Percentiles rank a stretch among this genome's conserved stretches.
phyloP scores from a whole-genome alignment of 345 rosid genomes.

The Populus euphratica region DNA sequence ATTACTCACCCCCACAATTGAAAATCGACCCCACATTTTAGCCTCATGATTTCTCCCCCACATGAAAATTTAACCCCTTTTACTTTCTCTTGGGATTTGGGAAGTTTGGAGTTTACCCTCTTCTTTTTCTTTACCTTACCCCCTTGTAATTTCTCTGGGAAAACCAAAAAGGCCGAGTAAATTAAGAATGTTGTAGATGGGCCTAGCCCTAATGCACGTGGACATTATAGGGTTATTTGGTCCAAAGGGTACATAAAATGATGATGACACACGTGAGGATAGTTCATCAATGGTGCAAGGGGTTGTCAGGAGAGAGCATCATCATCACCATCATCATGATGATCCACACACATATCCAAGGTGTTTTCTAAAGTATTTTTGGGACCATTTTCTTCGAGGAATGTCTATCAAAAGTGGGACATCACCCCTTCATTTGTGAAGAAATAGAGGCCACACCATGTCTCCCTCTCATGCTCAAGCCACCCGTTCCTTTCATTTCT shows the following conservation, averaged over 20 bases:
- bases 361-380: constrained; percentile 24
- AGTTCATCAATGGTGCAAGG: constrained; percentile 16
- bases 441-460: constrained; percentile 18
- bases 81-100: background rate
- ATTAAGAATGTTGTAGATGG: constrained; percentile 2
- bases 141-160: background rate
- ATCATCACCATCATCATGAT: background rate
- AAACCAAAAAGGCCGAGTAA: background rate
- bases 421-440: constrained; percentile 28
- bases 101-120: background rate
- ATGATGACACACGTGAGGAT: constrained; percentile 64
- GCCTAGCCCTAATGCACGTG: constrained; percentile 39
- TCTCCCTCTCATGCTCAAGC: constrained; percentile 23
- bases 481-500: background rate
- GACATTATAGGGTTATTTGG: constrained; percentile 40
- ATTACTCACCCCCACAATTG: background rate
- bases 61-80: background rate
- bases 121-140: background rate
- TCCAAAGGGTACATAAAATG: constrained; percentile 41
- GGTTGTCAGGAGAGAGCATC: constrained; percentile 4
- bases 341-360: background rate
- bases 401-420: constrained; percentile 43
- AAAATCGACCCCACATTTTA: background rate
- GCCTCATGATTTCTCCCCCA: background rate
- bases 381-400: constrained; percentile 37